Base-by-base conservation (phyloP, 352 stramenopile species). In the Phytophthora agathidicida region DNA sequence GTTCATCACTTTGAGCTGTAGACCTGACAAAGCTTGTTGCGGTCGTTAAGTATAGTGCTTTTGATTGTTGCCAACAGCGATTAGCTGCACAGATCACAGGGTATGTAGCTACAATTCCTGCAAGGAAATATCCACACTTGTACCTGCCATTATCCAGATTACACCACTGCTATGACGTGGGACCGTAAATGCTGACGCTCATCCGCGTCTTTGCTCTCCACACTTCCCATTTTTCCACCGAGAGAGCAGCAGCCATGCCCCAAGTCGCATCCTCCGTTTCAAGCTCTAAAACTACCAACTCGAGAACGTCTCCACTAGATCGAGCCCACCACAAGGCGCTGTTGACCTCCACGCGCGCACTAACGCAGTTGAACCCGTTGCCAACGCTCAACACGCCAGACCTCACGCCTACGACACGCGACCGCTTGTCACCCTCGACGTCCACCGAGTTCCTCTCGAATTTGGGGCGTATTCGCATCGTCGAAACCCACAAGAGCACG, bases 391-490 rank as follows among this genome's bases (percentile, higher is more conserved):
- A 48, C 41, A 44, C 59, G 5, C 28, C 56, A 11, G 48, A 9
- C 3, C 56, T 77, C 13, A 50, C 42, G 23, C 50, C 68, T 14
- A 28, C 48, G 17, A 58, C 60, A 6, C 31, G 24, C 19, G 33
- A 54, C 24, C 38, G 46, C 22, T 69, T 63, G 22, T 39, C 45
- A 14, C 24, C 53, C 5, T 53, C 68, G 11, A 16, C 30, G 10
- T 59, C 65, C 22, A 41, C 65, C 23, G 58, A 64, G n/a, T 82
- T 78, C 52, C 57, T 86, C 3, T 43, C 65, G 35, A 61, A 48
- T 16, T 58, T 86, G 23, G 70, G 80, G 14, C 63, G 54, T 30
- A 64, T 83, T 10, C 60, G 65, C 22, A 71, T 86, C 58, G 32
- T 42, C 16, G 47, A 68, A 22, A 78, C 69, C 1, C 41, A 54